A percentile compares a stretch with the other conserved stretches of the same genome.
Conservation (phyloP, 805 yeast species). For the Martiniozyma abietophila region DNA sequence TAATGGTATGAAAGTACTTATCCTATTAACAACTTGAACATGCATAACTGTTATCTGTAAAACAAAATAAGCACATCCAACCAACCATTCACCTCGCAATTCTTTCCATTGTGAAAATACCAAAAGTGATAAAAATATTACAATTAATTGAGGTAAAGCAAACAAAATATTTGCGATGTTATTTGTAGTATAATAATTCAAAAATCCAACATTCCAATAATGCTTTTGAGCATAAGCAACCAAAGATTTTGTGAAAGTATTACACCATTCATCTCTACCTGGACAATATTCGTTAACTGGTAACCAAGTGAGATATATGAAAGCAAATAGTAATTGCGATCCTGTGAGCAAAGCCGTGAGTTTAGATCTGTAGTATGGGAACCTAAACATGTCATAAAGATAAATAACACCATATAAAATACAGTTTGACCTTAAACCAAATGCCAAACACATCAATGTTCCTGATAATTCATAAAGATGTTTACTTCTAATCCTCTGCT, state of each 20-base stretch:
- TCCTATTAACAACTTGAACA: constrained; percentile 76
- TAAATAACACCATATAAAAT: constrained; percentile 62
- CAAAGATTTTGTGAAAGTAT: constrained; percentile 43
- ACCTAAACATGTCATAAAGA: constrained; percentile 41
- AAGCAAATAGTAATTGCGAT: constrained; percentile 34
- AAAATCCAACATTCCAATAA: constrained; percentile 82
- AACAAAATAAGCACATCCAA: constrained; percentile 36
- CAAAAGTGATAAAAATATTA: constrained; percentile 34
- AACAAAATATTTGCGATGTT: constrained; percentile 78
- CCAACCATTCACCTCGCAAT: constrained; percentile 31
- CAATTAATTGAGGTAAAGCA: constrained; percentile 55
- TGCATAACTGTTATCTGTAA: constrained; percentile 60
- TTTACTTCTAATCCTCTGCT: constrained; percentile 5
- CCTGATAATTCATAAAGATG: constrained; percentile 39
- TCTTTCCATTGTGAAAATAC: constrained; percentile 25
- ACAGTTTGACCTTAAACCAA: constrained; percentile 68
- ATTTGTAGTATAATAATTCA: constrained; percentile 72
- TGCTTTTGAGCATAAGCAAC: constrained; percentile 62
- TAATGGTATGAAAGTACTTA: constrained; percentile 69
- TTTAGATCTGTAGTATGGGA: constrained; percentile 10
- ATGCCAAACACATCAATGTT: constrained; percentile 42
- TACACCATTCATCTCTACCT: constrained; percentile 72
- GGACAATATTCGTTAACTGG: constrained; percentile 64
- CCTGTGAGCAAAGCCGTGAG: constrained; percentile 46
- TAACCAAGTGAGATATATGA: constrained; percentile 37